phyloP scores from a whole-genome alignment of 108 stramenopile genomes.

The Cylindrotheca fusiformis region DNA sequence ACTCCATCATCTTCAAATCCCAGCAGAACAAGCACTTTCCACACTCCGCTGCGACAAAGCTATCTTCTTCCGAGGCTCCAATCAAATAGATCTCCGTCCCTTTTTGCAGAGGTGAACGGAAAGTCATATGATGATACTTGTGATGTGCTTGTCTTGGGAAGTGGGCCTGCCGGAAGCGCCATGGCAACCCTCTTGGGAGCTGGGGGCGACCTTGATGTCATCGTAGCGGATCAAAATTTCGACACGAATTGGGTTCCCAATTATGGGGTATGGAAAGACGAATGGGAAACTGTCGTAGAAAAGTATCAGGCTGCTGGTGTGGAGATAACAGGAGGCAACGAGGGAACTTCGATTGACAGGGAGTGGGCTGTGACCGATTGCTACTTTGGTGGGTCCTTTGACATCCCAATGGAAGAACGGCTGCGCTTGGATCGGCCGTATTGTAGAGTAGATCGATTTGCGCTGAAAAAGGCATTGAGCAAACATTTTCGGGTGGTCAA shows the following conservation, averaged over 20 bases:
- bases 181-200: slow-evolving; percentile 71
- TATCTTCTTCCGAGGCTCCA: too few relatives aligned
- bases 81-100: background rate
- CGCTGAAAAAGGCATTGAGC: slow-evolving; percentile 53
- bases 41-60: too few relatives aligned
- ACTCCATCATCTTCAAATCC: too few relatives aligned
- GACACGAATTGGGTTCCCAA: slow-evolving; percentile 83
- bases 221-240: slow-evolving; percentile 77
- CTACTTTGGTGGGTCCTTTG: slow-evolving; percentile 91
- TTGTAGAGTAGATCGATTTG: slow-evolving; percentile 74
- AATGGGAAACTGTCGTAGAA: slow-evolving; percentile 81
- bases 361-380: slow-evolving; percentile 89
- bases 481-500: slow-evolving; percentile 54
- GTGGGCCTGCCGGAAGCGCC: slow-evolving; percentile 74
- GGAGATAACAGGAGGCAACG: slow-evolving; percentile 27
- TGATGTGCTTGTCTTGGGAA: slow-evolving; percentile 79
- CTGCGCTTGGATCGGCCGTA: slow-evolving; percentile 81
- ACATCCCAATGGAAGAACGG: slow-evolving; percentile 68
- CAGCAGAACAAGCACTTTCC: too few relatives aligned
- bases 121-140: slow-evolving; percentile 50
- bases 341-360: slow-evolving; percentile 51
- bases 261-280: slow-evolving; percentile 94
- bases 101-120: background rate
- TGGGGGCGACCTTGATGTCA: slow-evolving; percentile 48
- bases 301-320: slow-evolving; percentile 45